These are phyloP conservation scores for Penicillium sp. DNA, from an alignment of 2,329 filamentous ascomycete species.

Conservation along the genomic window DNA sequence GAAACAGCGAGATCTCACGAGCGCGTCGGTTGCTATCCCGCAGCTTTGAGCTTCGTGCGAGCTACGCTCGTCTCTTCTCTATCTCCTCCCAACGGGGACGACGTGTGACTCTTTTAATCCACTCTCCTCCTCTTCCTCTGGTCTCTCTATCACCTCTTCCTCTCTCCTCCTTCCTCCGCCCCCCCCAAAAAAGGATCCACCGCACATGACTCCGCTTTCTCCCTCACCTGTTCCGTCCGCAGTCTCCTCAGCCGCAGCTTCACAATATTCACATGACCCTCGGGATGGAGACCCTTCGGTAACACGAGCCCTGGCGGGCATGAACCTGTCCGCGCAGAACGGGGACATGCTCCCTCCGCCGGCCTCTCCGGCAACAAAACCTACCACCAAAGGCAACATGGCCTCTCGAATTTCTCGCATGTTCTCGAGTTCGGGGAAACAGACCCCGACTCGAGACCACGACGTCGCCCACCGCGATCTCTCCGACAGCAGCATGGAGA, in stretches of 20 bases:
- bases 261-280: conserved; percentile 48
- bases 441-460: conserved; percentile 38
- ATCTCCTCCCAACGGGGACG: conserved; percentile 31
- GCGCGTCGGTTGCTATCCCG: conserved; percentile 13
- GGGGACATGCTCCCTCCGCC: conserved; percentile 42
- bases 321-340: conserved; percentile 47
- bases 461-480: conserved; percentile 40
- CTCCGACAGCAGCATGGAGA: conserved; percentile 48
- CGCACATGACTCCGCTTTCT: conserved; percentile 51
- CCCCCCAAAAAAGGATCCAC: conserved; percentile 32
- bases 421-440: conserved; percentile 52
- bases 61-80: conserved; percentile 23
- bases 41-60: conserved; percentile 25
- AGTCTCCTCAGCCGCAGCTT: conserved; percentile 50
- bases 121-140: conserved; percentile 4
- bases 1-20: conserved; percentile 9
- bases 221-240: conserved; percentile 52
- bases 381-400: conserved; percentile 50
- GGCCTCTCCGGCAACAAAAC: conserved; percentile 39
- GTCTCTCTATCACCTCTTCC: conserved; percentile 27
- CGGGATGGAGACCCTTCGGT: conserved; percentile 49
- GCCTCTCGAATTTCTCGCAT: conserved; percentile 54
- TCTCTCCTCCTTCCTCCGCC: conserved; percentile 14
- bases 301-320: conserved; percentile 53
- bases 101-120: conserved; percentile 12